Evolutionary conservation across 2,329 filamentous ascomycete species (phyloP).

Genomic region (Pseudopyricularia javanii): DNA sequence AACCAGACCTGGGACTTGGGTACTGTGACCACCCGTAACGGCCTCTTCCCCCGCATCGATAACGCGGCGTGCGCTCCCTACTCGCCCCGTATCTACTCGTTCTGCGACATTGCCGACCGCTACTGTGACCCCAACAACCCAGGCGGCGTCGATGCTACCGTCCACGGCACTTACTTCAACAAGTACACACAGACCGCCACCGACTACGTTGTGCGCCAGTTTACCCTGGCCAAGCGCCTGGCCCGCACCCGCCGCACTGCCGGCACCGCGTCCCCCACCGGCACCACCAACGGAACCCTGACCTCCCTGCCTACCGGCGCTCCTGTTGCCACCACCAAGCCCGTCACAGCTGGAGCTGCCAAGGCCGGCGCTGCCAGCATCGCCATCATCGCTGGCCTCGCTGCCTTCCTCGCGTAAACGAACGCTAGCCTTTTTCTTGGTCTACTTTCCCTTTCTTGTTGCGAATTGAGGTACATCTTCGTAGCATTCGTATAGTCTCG

Average conservation of each 20-base stretch:
- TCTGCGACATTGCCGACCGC: slow-evolving; percentile 13
- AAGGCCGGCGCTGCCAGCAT: neutral
- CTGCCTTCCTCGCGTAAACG: neutral
- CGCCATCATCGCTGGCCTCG: neutral
- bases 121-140: slow-evolving; percentile 11
- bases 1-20: neutral
- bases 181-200: slow-evolving; percentile 11
- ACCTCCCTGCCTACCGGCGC: neutral
- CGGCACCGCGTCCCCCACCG: neutral
- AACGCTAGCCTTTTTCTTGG: neutral
- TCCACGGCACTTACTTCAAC: slow-evolving; percentile 13
- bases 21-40: neutral
- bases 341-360: neutral
- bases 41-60: slow-evolving; percentile 11
- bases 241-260: neutral
- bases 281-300: neutral
- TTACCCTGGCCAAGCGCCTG: slow-evolving; percentile 3
- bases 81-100: slow-evolving; percentile 9
- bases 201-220: slow-evolving; percentile 11
- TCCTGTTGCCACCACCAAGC: neutral
- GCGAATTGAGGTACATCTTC: neutral
- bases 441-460: neutral
- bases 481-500: neutral
- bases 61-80: slow-evolving; percentile 10
- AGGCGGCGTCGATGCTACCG: slow-evolving; percentile 5